phyloP scores from a whole-genome alignment of 768 basidiomycete genomes.

The Russula compacta region DNA sequence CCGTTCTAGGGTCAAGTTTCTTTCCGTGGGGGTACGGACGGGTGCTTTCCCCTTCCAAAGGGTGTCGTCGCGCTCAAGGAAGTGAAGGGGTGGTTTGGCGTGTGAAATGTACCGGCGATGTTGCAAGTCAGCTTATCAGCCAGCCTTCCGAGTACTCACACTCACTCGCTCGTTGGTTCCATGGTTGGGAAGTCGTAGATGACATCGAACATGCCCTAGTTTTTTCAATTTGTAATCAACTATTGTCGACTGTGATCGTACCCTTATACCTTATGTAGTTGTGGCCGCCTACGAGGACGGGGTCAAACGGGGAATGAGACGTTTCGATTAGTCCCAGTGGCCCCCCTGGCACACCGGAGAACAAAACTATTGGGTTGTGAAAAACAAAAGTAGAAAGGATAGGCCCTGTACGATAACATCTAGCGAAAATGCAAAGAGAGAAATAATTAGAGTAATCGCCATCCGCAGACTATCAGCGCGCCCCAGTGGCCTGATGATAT shows the following conservation, averaged over 20 bases:
- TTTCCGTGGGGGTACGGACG: conserved; percentile 4
- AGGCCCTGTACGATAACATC: conserved; percentile 10
- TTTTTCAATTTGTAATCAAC: neutral
- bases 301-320: neutral
- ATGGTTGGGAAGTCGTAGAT: conserved; percentile 26
- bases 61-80: conserved; percentile 22
- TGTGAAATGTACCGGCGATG: conserved; percentile 22
- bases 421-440: neutral
- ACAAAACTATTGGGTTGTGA: neutral
- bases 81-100: conserved; percentile 28
- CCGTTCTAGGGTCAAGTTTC: conserved; percentile 20
- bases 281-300: too few relatives aligned
- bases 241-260: neutral
- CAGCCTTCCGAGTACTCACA: neutral
- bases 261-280: neutral
- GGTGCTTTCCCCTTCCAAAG: conserved; percentile 26
- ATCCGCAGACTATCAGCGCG: conserved; percentile 3
- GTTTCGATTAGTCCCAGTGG: conserved; percentile 1
- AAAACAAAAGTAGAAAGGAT: conserved; percentile 2
- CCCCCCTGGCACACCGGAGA: neutral
- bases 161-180: neutral
- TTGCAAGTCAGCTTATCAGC: conserved; percentile 24
- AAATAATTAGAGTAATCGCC: neutral
- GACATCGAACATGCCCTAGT: conserved; percentile 20
- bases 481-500: conserved; percentile 20